Evolutionary conservation across 2,329 filamentous ascomycete genomes (phyloP), one percentile per base, ranked within the genome.

Genomic region (Pseudogymnoascus sp.): DNA sequence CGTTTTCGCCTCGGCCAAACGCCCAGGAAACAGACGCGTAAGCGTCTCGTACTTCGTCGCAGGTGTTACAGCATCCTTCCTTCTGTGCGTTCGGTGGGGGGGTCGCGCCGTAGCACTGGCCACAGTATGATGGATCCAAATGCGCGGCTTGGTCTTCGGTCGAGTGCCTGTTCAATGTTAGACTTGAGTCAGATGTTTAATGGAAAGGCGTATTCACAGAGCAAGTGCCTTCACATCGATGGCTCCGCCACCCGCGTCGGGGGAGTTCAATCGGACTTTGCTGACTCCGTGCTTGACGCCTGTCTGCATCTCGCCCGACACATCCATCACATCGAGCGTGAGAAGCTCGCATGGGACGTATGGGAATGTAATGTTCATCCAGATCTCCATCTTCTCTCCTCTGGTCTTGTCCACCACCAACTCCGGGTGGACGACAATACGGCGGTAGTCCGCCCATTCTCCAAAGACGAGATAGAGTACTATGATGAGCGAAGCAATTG

Each of bases 371-470:
- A 99, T 87, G 79, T 99, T 99, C 77, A 99, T 84, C 75, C 96
- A 92, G 68, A 99, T 99, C 76, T 97, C 95, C 93, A 99, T 97
- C 76, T 93, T 91, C 81, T 99, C 93, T 75, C 91, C 92, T 89
- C 95, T 84, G 69, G 92, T 92, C 78, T 97, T 97, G 75, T 99
- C 96, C 19, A 99, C 95, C 65, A 99, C 86, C 70, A 99, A 78
- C 79, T 99, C 95, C 6, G 95, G 93, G 74, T 92, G 87, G 66
- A 99, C 90, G 60, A 88, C 83, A 68, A 97, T 83, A 73, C 88
- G 85, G 70, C 92, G 84, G 77, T 97, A 99, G 72, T 97, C 95
- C 64, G 84, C 81, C 93, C 95, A 99, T 87, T 99, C 95, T 76
- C 93, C 92, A 87, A 90, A 93, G 26, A 92, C 84, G 69, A 99